phyloP scores from a whole-genome alignment of 2,329 filamentous ascomycete species.

The Verticillium albo-atrum region DNA sequence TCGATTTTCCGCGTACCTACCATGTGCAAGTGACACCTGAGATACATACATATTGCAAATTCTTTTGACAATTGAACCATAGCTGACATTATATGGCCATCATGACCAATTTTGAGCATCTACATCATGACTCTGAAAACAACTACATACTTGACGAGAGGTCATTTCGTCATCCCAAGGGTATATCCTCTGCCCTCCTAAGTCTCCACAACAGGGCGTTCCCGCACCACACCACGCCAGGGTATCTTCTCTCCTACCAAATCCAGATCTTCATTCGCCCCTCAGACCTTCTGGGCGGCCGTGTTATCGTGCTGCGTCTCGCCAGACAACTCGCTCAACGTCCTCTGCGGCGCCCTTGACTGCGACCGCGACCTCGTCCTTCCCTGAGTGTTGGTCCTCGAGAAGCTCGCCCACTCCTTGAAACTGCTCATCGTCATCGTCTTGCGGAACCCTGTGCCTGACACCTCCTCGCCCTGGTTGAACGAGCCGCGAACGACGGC shows the following conservation, averaged over 20 bases:
- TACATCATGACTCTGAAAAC: too few species aligned
- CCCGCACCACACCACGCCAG: background rate
- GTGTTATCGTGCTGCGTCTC: constrained; percentile 6
- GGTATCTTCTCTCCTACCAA: background rate
- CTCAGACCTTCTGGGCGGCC: background rate
- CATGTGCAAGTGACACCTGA: background rate
- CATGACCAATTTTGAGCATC: too few species aligned
- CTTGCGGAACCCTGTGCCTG: constrained; percentile 33
- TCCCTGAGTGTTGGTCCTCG: background rate
- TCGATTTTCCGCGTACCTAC: background rate
- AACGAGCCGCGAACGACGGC: constrained; percentile 45
- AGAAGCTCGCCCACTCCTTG: constrained; percentile 35
- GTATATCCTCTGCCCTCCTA: background rate
- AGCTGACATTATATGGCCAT: too few species aligned
- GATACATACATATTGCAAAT: background rate
- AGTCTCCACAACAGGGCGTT: background rate
- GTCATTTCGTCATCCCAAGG: background rate
- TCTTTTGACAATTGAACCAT: background rate
- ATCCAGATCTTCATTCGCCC: background rate
- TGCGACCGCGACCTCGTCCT: background rate
- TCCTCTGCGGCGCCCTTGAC: background rate
- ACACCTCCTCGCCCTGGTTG: constrained; percentile 47
- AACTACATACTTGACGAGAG: too few species aligned
- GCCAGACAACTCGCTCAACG: constrained; percentile 11
- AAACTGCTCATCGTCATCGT: constrained; percentile 50